phyloP scores from a whole-genome alignment of 345 rosid species.

The Citrus trifoliata region DNA sequence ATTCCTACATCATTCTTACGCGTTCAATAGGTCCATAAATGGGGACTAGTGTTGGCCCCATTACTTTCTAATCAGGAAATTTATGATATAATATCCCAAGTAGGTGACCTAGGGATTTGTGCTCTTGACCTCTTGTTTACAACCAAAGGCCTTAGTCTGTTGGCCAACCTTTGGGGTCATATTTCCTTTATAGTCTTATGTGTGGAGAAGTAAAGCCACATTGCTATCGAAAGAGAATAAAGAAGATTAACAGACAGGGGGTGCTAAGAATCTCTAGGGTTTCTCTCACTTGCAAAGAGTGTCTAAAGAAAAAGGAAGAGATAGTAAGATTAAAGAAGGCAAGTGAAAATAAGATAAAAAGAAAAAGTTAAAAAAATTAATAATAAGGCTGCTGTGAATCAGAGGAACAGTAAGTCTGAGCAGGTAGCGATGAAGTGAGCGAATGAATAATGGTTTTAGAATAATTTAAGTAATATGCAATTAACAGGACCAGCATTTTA shows the following conservation, averaged over 20 bases:
- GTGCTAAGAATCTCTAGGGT: neutral
- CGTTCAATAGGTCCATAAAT: neutral
- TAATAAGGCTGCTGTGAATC: neutral
- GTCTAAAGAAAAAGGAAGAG: neutral
- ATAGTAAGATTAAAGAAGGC: neutral
- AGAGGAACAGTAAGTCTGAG: neutral
- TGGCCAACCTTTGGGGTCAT: neutral
- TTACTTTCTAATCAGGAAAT: neutral
- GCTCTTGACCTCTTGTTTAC: neutral
- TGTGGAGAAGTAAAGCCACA: neutral
- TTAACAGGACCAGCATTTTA: neutral
- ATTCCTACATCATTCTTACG: neutral
- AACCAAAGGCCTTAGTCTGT: neutral
- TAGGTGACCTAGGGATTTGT: neutral
- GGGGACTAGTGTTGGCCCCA: neutral
- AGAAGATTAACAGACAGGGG: neutral
- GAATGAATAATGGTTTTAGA: neutral
- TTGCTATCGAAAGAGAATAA: neutral
- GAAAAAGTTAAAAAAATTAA: too few species aligned
- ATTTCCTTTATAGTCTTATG: neutral
- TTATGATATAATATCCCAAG: neutral
- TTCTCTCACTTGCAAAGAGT: neutral
- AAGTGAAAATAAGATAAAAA: neutral
- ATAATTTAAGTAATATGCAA: neutral
- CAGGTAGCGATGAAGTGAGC: neutral